Conservation (phyloP, 1,284 basidiomycete species). For the Albatrellus sp. region DNA sequence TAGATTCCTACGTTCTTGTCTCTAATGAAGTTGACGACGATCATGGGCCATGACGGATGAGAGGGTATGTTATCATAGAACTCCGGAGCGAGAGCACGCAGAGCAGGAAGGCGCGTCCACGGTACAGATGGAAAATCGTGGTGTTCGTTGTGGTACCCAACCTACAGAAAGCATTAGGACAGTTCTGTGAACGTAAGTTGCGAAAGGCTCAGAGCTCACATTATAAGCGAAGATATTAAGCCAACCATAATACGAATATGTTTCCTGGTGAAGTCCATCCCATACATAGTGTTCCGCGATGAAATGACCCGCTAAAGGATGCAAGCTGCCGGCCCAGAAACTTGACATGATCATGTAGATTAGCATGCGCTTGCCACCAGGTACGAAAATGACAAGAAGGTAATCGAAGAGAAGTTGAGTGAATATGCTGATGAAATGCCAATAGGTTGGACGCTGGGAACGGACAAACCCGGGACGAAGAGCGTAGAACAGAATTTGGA, state of each 20-base stretch:
- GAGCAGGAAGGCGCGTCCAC: conserved; percentile 87
- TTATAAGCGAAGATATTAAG: conserved; percentile 94
- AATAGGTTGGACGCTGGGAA: conserved; percentile 67
- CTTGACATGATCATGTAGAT: conserved; percentile 80
- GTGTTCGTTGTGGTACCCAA: conserved; percentile 98
- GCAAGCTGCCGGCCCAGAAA: conserved; percentile 92
- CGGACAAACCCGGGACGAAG: conserved; percentile 92
- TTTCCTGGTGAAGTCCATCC: conserved; percentile 86
- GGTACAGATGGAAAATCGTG: conserved; percentile 96
- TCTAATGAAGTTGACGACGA: conserved; percentile 88
- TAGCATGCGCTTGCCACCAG: conserved; percentile 45
- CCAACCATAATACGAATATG: conserved; percentile 92
- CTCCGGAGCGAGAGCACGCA: conserved; percentile 79
- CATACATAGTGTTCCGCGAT: conserved; percentile 95
- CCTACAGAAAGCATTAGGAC: conserved; percentile 29
- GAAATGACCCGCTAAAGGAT: conserved; percentile 95
- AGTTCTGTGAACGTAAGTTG: conserved; percentile 2
- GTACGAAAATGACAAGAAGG: conserved; percentile 43
- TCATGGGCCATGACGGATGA: conserved; percentile 90
- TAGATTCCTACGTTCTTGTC: conserved; percentile 67
- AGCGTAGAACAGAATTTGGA: conserved; percentile 98
- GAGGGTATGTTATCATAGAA: conserved; percentile 84
- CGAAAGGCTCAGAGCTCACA: conserved; percentile 30
- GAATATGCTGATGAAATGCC: conserved; percentile 76
- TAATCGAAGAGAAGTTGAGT: conserved; percentile 67